These are phyloP conservation scores for Boletus vinaceobasis DNA, from an alignment of 768 basidiomycete genomes.

Conservation along the genomic window DNA sequence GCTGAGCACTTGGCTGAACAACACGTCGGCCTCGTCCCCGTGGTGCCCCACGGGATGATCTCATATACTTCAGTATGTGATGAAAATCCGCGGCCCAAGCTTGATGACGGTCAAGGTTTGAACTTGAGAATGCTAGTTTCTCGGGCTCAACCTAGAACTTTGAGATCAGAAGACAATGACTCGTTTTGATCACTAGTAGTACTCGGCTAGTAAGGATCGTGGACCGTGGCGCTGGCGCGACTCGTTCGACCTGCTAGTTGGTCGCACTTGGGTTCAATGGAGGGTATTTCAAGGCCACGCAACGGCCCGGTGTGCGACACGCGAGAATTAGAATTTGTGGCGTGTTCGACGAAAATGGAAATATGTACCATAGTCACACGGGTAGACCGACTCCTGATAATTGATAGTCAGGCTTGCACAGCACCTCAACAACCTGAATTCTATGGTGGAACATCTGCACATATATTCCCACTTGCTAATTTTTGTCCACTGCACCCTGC, in stretches of 20 bases:
- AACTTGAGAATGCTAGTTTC: not conserved
- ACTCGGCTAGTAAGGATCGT: not conserved
- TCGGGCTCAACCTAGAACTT: not conserved
- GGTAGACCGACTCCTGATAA: no score
- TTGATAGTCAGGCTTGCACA: no score
- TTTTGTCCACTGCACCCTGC: no score
- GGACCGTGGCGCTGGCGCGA: no score
- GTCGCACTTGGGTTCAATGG: not conserved
- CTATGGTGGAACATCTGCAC: no score
- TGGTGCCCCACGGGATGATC: slow-evolving; percentile 4
- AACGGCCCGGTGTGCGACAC: no score
- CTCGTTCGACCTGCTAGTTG: not conserved
- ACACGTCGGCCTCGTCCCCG: slow-evolving; percentile 12
- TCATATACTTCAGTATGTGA: slow-evolving; percentile 12
- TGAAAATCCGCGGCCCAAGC: not conserved
- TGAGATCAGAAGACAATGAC: not conserved
- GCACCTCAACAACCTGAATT: no score
- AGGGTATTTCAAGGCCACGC: no score
- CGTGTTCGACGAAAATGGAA: no score
- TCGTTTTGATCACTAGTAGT: not conserved
- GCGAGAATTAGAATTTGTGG: no score
- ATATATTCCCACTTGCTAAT: no score
- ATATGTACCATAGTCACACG: no score
- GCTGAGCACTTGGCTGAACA: not conserved
- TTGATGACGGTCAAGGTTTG: not conserved